Base-by-base conservation (phyloP, 352 stramenopile species). In the Blastocystis sp. region DNA sequence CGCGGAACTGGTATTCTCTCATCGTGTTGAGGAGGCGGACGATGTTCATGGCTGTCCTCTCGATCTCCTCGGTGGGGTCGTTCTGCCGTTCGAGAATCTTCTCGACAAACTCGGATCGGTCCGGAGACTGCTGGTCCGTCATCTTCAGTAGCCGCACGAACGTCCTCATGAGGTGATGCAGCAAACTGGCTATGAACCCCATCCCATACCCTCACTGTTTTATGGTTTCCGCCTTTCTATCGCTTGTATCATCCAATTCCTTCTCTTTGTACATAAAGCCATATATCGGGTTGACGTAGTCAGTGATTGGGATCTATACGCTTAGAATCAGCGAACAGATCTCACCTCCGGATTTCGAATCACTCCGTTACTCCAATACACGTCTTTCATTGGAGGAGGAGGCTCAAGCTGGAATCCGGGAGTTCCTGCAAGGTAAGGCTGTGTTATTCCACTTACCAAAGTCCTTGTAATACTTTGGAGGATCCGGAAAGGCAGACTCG, bases 401-500 rank as follows among this genome's bases (percentile, higher is more conserved):
- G 74, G 74, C 6, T 9, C 14, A 21, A 59, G 40, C 11, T 14
- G 14, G 48, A 48, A 68, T 34, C 17, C 7, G 24, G 74, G 38
- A 11, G 74, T 48, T 14, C 66, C 74, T 84, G 38, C 60, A 10
- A 0, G 19, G n/a, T 19, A 77, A 6, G 28, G 21, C 60, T 21
- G 17, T 9, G 21, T 40, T 40, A 54, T 68, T 74, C 7, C 24
- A 52, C 28, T 10, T 84, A 84, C 74, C 74, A 84, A 70, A 84
- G 38, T 84, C 60, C 48, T 69, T 84, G 57, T 84, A 84, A 17
- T 84, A 84, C 9, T 38, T 45, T 42, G 74, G 74, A 68, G 74
- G 74, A 40, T 68, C 69, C 21, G 74, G 60, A 84, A 57, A 84
- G 17, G 52, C 57, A 17, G 48, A 69, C 40, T 70, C 66, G n/a